Conservation (phyloP, 331 rosid genomes). For the Erythrophleum ivorense region DNA sequence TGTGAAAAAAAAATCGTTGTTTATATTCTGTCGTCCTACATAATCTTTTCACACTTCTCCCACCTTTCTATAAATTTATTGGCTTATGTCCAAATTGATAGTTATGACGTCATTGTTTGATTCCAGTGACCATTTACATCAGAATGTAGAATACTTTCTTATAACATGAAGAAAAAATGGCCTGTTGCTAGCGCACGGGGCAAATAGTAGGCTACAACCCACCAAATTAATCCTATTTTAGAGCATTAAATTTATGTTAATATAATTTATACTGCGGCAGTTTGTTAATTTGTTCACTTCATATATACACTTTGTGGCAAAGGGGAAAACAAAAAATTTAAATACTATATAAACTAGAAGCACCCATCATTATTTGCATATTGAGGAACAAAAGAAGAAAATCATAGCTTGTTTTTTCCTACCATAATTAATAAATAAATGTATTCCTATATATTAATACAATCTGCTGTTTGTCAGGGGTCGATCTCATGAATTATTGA, state of each 20-base stretch:
- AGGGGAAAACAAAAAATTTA: not conserved
- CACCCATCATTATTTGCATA: not conserved
- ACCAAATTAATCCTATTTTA: constrained; percentile 15
- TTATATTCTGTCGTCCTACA: not conserved
- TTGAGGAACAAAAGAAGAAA: not conserved
- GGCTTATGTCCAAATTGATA: constrained; percentile 37
- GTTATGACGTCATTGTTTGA: constrained; percentile 51
- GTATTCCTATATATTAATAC: too few relatives aligned
- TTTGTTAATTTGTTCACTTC: constrained; percentile 17
- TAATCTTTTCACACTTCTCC: not conserved
- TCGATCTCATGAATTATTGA: constrained; percentile 37
- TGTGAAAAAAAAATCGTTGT: not conserved
- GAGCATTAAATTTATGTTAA: not conserved
- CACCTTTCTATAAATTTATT: constrained; percentile 11
- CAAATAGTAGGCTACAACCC: not conserved
- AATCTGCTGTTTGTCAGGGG: not conserved
- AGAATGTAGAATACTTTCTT: not conserved
- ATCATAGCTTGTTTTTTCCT: too few relatives aligned
- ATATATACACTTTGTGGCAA: not conserved
- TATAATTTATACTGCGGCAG: not conserved
- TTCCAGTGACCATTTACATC: constrained; percentile 28
- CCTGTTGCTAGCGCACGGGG: not conserved
- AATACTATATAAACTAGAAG: not conserved
- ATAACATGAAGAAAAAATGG: not conserved
- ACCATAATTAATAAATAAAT: too few relatives aligned